Percentiles rank a stretch among this genome's conserved stretches.
phyloP scores from a whole-genome alignment of 352 stramenopile species.

The Phytophthora hybrid region DNA sequence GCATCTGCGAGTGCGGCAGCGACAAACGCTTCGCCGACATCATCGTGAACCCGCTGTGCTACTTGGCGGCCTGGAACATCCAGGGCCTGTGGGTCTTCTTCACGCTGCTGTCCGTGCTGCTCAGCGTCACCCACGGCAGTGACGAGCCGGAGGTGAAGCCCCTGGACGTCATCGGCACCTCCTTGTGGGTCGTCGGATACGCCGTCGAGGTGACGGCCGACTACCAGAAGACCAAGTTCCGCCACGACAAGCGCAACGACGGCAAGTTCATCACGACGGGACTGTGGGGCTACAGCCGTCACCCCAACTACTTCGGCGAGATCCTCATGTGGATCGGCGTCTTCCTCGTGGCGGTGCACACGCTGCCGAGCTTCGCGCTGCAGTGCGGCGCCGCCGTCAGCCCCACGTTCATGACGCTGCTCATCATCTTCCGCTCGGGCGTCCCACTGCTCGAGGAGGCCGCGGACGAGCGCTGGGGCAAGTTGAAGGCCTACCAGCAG shows the following conservation, averaged over 20 bases:
- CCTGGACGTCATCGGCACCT: slow-evolving; percentile 44
- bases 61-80: slow-evolving; percentile 81
- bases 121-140: slow-evolving; percentile 50
- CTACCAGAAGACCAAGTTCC: slow-evolving; percentile 82
- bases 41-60: slow-evolving; percentile 63
- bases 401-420: slow-evolving; percentile 69
- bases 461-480: slow-evolving; percentile 70
- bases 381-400: slow-evolving; percentile 56
- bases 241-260: slow-evolving; percentile 62
- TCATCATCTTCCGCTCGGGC: slow-evolving; percentile 71
- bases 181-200: slow-evolving; percentile 73
- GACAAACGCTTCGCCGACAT: slow-evolving; percentile 82
- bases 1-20: slow-evolving; percentile 66
- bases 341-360: slow-evolving; percentile 55
- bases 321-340: slow-evolving; percentile 90
- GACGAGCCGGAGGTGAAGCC: slow-evolving; percentile 36
- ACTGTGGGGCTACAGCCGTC: slow-evolving; percentile 87
- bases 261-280: slow-evolving; percentile 79
- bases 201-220: slow-evolving; percentile 72
- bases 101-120: slow-evolving; percentile 69
- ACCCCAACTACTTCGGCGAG: slow-evolving; percentile 95
- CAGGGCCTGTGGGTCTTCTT: slow-evolving; percentile 84
- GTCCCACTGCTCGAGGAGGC: slow-evolving; percentile 82
- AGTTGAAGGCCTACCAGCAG: slow-evolving; percentile 62
- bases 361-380: slow-evolving; percentile 50